Base-by-base conservation (phyloP, 2,329 filamentous ascomycete genomes). In the Xylariales sp. region DNA sequence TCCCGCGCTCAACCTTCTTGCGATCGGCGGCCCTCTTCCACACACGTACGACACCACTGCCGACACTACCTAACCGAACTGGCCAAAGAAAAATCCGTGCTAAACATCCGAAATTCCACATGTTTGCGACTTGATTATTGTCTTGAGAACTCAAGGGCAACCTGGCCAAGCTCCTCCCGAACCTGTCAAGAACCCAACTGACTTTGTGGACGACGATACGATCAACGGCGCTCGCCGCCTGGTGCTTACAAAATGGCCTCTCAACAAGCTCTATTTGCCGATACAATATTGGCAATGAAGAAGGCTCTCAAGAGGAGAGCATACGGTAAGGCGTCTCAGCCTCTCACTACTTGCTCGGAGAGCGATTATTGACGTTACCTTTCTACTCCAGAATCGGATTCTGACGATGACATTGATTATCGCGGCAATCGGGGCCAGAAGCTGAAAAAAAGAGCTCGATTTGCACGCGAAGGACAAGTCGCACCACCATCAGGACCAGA, bases 351-450 rank as follows among this genome's bases (percentile, higher is more conserved):
- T 29, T 27, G 31, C 40, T 20, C 37, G 14, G 29, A 5, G n/a
- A 20, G 38, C 41, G 48, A 55, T 44, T 29, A 54, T 54, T 57
- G 40, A 58, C 33, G 27, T 39, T 32, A 27, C 44, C 31, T 48
- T 39, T 16, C 33, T 34, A 31, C 37, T 40, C 27, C 62, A 89
- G 86, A 88, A 45, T 87, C 82, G 50, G 86, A 90, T 57, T 87
- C 84, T 41, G 87, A 91, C 60, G 80, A 81, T 43, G 76, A 79
- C 38, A 81, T 88, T 51, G 74, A 81, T 43, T 72, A 76, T 50
- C 76, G 76, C 50, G 83, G 80, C 40, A 89, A 89, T 60, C 81
- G 85, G 54, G 85, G 84, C 44, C 79, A 88, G 61, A 91, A 90
- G 59, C 70, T 91, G 31, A 87, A 89, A 68, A 85, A 80, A 59